Base-by-base conservation (phyloP, 176 grass and related monocot species). In the Zea mays region DNA sequence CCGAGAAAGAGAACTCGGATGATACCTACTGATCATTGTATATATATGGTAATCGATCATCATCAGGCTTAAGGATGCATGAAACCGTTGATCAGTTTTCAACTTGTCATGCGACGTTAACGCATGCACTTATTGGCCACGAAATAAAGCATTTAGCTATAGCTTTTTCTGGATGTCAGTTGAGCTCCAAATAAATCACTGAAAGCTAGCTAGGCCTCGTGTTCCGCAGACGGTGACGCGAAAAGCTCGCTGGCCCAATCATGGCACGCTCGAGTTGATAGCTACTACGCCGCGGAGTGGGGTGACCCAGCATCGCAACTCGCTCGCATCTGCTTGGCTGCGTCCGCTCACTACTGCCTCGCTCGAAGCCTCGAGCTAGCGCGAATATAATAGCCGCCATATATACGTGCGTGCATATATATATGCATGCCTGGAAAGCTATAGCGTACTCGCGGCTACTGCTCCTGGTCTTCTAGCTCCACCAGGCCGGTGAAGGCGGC, bases 291-390 rank as follows among this genome's bases (percentile, higher is more conserved):
- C 46, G 9, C 40, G 0, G 72, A 14, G 56, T 76, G 74, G 85
- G 50, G 68, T 87, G 85, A 79, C 80, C 43, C 40, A 71, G 78
- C 79, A 82, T 86, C 46, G 85, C 85, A 87, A 83, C 68, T 78
- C 45, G 60, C 74, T 41, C 8, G 4, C 13, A 0, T 60, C 34
- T 10, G 3, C 15, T 67, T 75, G 49, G 77, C 41, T 38, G 27
- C 27, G 27, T 1, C 0, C 40, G 4, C 12, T 13, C 19, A 12
- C 17, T 11, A 14, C 17, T 3, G 38, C 37, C 12, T 44, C 6
- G 49, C 33, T 63, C 65, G 41, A 46, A 68, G 65, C 41, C 65
- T 68, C 65, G 7, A 14, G 1, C 11, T 27, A 27, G 0, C 27
- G 27, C 27, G 3, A 57, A 20, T n/a, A n/a, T n/a, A n/a, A n/a